phyloP scores from a whole-genome alignment of 2,329 filamentous ascomycete species.

The Fusarium transvaalense region DNA sequence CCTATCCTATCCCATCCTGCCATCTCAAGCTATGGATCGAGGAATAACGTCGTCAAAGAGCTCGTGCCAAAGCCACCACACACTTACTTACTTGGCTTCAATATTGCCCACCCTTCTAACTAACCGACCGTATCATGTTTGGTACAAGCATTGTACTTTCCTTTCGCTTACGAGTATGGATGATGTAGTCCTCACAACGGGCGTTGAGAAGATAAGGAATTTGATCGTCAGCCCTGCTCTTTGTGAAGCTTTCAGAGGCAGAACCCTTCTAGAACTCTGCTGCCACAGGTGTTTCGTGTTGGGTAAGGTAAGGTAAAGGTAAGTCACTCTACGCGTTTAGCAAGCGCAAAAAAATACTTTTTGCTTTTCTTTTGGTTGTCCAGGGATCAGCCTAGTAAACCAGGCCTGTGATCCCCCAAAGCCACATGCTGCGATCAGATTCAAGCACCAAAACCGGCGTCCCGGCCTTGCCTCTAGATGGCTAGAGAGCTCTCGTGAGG shows the following conservation, averaged over 20 bases:
- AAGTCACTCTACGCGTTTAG: slow-evolving; percentile 21
- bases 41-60: slow-evolving; percentile 26
- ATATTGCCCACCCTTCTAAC: slow-evolving; percentile 16
- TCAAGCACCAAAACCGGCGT: slow-evolving; percentile 31
- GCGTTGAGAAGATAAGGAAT: slow-evolving; percentile 11
- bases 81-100: slow-evolving; percentile 10
- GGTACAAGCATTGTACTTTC: slow-evolving; percentile 34
- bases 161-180: slow-evolving; percentile 5
- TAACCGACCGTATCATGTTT: slow-evolving; percentile 47
- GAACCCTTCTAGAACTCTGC: slow-evolving; percentile 40
- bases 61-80: slow-evolving; percentile 26
- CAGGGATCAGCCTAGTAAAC: slow-evolving; percentile 43
- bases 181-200: slow-evolving; percentile 4
- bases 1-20: slow-evolving; percentile 26
- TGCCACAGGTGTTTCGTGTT: slow-evolving; percentile 1
- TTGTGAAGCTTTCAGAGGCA: slow-evolving; percentile 21
- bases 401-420: slow-evolving; percentile 47
- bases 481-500: slow-evolving; percentile 35
- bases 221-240: slow-evolving; percentile 17
- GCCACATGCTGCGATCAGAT: slow-evolving; percentile 49
- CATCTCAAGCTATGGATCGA: slow-evolving; percentile 37
- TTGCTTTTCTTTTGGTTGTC: slow-evolving; percentile 6
- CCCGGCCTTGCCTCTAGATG: slow-evolving; percentile 35
- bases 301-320: too few species aligned
- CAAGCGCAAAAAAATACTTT: slow-evolving; percentile 18